Conservation (phyloP, 2,329 filamentous ascomycete genomes). For the Chaetomium globosum region DNA sequence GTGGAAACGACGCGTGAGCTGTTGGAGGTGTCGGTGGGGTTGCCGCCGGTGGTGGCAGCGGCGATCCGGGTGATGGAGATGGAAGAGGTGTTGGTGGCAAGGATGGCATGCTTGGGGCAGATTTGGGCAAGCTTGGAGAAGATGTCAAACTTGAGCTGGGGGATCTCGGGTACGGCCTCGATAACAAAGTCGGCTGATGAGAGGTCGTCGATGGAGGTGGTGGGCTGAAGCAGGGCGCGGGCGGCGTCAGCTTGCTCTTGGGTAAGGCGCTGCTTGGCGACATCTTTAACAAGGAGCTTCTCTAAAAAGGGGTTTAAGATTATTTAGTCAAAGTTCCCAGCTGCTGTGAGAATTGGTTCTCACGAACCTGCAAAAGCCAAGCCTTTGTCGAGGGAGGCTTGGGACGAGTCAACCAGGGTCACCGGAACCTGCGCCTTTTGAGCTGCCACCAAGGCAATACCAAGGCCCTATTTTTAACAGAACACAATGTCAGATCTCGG, state of each 20-base stretch:
- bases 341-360: slow-evolving; percentile 7
- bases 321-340: not conserved
- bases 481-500: slow-evolving; percentile 1
- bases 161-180: slow-evolving; percentile 93
- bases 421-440: slow-evolving; percentile 82
- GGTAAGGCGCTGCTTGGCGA: slow-evolving; percentile 82
- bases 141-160: slow-evolving; percentile 81
- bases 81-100: slow-evolving; percentile 98
- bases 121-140: slow-evolving; percentile 81
- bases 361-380: slow-evolving; percentile 79
- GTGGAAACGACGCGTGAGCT: slow-evolving; percentile 90
- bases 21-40: slow-evolving; percentile 77
- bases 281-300: slow-evolving; percentile 90
- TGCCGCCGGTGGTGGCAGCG: slow-evolving; percentile 70
- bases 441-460: slow-evolving; percentile 92
- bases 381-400: slow-evolving; percentile 84
- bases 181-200: slow-evolving; percentile 93
- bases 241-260: slow-evolving; percentile 76
- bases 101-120: slow-evolving; percentile 80
- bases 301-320: slow-evolving; percentile 54
- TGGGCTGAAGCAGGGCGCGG: slow-evolving; percentile 68
- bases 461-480: slow-evolving; percentile 68
- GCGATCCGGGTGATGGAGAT: slow-evolving; percentile 97
- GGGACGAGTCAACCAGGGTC: slow-evolving; percentile 79
- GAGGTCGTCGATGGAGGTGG: slow-evolving; percentile 75